Percentiles rank a stretch among this genome's conserved stretches.
Evolutionary conservation across 768 basidiomycete species (phyloP).

Genomic region (Mycena polygramma): DNA sequence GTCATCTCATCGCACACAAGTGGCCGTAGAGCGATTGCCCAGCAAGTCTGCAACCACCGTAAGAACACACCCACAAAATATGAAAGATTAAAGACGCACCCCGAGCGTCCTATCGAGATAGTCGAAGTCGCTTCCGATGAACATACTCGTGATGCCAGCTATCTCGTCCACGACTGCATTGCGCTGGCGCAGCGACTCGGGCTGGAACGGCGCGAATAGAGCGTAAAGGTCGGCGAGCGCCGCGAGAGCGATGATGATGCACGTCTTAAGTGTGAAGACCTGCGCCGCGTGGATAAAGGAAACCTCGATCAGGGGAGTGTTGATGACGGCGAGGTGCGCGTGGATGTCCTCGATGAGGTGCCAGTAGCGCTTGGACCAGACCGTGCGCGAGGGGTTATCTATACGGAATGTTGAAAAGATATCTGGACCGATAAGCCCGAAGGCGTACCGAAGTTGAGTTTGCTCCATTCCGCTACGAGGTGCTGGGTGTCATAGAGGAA

Average conservation of each 20-base stretch:
- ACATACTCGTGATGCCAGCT: slow-evolving; percentile 3
- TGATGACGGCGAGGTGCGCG: slow-evolving; percentile 9
- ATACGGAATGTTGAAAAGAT: background rate
- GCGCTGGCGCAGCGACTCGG: slow-evolving; percentile 4
- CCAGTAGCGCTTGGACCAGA: slow-evolving; percentile 24
- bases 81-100: background rate
- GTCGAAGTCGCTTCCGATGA: background rate
- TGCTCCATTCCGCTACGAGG: slow-evolving; percentile 16
- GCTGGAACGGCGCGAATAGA: slow-evolving; percentile 17
- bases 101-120: background rate
- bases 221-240: slow-evolving; percentile 22
- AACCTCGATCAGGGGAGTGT: slow-evolving; percentile 3
- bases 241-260: slow-evolving; percentile 7
- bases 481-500: slow-evolving; percentile 15
- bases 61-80: no score
- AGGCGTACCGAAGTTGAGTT: background rate
- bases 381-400: background rate
- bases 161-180: slow-evolving; percentile 9
- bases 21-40: no score
- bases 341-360: slow-evolving; percentile 17
- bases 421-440: background rate
- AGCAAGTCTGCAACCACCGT: no score
- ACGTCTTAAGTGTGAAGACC: slow-evolving; percentile 12
- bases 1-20: no score
- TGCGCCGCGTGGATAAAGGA: slow-evolving; percentile 14